These are phyloP conservation scores for Fraxinus excelsior DNA, from an alignment of 257 asterid genomes.

Conservation along the genomic window DNA sequence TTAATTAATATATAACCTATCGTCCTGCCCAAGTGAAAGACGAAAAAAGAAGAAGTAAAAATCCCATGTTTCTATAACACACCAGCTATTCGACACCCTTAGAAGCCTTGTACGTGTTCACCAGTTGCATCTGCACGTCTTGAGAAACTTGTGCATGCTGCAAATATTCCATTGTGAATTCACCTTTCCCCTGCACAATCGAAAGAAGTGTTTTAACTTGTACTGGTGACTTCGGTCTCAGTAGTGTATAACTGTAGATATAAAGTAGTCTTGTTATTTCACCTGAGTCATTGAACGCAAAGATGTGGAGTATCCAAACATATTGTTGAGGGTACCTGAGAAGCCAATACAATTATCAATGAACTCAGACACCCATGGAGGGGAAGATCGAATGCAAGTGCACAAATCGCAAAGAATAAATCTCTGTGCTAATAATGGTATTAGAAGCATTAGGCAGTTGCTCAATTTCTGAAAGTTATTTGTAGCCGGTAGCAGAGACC, in stretches of 20 bases:
- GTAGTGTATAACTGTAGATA: background rate
- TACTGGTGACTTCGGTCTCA: background rate
- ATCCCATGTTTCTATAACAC: slow-evolving; percentile 12
- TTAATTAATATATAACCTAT: slow-evolving; percentile 16
- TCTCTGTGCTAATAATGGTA: background rate
- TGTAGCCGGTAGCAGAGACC: no score
- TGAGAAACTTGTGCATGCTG: slow-evolving; percentile 80
- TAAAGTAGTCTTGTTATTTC: slow-evolving; percentile 6
- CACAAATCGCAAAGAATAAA: background rate
- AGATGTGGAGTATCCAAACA: slow-evolving; percentile 97
- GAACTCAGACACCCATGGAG: background rate
- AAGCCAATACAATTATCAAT: background rate
- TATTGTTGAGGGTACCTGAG: slow-evolving; percentile 98
- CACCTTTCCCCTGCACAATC: slow-evolving; percentile 83
- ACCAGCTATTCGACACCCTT: slow-evolving; percentile 48
- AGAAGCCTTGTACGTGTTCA: slow-evolving; percentile 63
- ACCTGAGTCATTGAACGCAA: slow-evolving; percentile 99
- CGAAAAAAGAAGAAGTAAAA: background rate
- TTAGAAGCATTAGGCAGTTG: background rate
- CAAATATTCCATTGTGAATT: slow-evolving; percentile 93
- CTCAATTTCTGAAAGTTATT: background rate
- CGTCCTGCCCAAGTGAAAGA: slow-evolving; percentile 18
- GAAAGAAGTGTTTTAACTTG: background rate
- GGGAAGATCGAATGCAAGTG: background rate
- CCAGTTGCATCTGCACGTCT: slow-evolving; percentile 84